Percentiles rank a stretch among this genome's conserved stretches.
These are phyloP conservation scores for Nepenthes alata DNA, from an alignment of 179 eudicot genomes.

Conservation along the genomic window DNA sequence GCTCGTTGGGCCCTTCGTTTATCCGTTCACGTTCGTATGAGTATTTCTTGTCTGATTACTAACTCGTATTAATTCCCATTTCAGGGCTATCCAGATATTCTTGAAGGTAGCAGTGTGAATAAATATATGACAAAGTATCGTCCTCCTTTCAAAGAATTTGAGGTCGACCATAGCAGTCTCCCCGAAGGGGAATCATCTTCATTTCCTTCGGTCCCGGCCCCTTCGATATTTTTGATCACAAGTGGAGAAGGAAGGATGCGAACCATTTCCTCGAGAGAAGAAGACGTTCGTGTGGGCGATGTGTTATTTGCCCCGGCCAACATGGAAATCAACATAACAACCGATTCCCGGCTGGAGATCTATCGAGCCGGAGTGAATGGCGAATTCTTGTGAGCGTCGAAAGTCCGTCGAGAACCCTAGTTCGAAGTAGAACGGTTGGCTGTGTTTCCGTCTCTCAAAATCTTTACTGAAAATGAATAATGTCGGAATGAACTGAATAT, in stretches of 20 bases:
- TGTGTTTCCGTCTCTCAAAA: too few species aligned
- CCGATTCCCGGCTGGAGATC: slow-evolving; percentile 32
- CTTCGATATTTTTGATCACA: slow-evolving; percentile 53
- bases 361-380: slow-evolving; percentile 82
- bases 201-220: slow-evolving; percentile 48
- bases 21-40: too few species aligned
- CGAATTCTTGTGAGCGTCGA: slow-evolving; percentile 23
- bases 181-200: slow-evolving; percentile 25
- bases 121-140: slow-evolving; percentile 39
- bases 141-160: slow-evolving; percentile 85
- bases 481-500: too few species aligned
- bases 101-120: slow-evolving; percentile 39
- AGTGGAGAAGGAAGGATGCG: slow-evolving; percentile 43
- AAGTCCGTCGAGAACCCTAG: too few species aligned
- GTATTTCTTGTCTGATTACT: too few species aligned
- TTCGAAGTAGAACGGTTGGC: too few species aligned
- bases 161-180: slow-evolving; percentile 58
- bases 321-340: slow-evolving; percentile 27
- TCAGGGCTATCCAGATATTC: slow-evolving; percentile 62
- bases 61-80: background rate
- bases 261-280: slow-evolving; percentile 18
- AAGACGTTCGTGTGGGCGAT: slow-evolving; percentile 40
- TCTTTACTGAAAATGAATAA: too few species aligned
- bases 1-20: too few species aligned
- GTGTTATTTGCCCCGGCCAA: slow-evolving; percentile 62